Evolutionary conservation across 1,284 basidiomycete genomes (phyloP).

Genomic region (Pseudomicrostroma phylloplanum): DNA sequence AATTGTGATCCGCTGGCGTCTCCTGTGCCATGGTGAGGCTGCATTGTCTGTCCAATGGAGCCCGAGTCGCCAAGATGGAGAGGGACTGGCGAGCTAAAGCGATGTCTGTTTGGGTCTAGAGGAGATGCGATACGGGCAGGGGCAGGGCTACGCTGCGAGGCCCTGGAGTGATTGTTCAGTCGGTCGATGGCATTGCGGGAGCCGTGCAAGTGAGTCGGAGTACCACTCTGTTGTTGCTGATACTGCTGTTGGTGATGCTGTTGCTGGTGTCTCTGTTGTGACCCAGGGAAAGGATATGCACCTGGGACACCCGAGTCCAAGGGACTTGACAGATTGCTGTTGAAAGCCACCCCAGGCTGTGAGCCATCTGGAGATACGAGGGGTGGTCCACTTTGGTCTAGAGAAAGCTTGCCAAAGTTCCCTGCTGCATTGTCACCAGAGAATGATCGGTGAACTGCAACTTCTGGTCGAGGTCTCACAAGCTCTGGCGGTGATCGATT

Average conservation of each 20-base stretch:
- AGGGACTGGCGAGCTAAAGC: background rate
- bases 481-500: too few species aligned
- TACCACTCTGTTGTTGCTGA: background rate
- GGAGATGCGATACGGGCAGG: background rate
- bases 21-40: too few species aligned
- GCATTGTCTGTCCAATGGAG: background rate
- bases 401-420: too few species aligned
- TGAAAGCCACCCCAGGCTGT: background rate
- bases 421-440: background rate
- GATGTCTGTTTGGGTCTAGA: background rate
- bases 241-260: too few species aligned
- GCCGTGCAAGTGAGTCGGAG: background rate
- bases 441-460: background rate
- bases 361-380: background rate
- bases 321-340: background rate
- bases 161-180: conserved; percentile 1
- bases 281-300: background rate
- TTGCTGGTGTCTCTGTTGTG: too few species aligned
- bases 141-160: background rate
- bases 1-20: too few species aligned
- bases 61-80: background rate
- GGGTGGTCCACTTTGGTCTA: background rate
- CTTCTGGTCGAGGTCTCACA: background rate
- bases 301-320: background rate
- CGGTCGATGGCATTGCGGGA: background rate